Evolutionary conservation across 2,329 filamentous ascomycete genomes (phyloP).

Genomic region (Penicillium sp.): DNA sequence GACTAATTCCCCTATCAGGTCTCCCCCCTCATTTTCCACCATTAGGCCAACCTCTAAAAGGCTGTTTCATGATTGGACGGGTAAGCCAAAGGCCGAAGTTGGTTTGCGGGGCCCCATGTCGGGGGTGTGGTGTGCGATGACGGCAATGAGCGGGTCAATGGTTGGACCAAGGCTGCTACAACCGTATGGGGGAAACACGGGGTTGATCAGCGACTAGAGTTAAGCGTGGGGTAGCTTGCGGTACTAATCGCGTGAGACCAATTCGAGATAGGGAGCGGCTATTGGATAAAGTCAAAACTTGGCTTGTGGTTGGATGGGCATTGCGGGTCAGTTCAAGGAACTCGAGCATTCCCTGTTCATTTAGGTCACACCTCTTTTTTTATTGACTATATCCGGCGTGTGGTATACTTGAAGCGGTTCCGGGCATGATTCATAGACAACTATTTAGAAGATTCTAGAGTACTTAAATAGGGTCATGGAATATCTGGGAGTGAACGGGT

Average conservation of each 20-base stretch:
- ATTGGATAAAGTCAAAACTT: background rate
- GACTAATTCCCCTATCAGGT: background rate
- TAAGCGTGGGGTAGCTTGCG: constrained; percentile 9
- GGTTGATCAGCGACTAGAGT: constrained; percentile 11
- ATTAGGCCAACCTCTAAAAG: background rate
- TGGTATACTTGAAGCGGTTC: too few species aligned
- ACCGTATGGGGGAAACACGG: constrained; percentile 3
- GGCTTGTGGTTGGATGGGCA: too few species aligned
- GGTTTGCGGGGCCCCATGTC: constrained; percentile 3
- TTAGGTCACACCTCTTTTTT: background rate
- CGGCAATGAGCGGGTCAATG: constrained; percentile 10
- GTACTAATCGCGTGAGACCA: constrained; percentile 3
- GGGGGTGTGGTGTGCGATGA: constrained; percentile 3
- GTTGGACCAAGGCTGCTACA: background rate
- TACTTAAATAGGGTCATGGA: background rate
- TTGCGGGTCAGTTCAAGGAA: background rate
- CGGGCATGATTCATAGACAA: too few species aligned
- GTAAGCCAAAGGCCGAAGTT: constrained; percentile 6
- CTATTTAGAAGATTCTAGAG: too few species aligned
- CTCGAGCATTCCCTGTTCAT: background rate
- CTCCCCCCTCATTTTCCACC: background rate
- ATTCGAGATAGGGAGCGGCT: background rate
- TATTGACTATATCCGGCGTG: background rate
- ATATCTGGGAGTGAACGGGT: background rate
- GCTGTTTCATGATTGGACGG: constrained; percentile 4